phyloP scores from a whole-genome alignment of 1,284 basidiomycete species.

The Fomitopsis betulina region DNA sequence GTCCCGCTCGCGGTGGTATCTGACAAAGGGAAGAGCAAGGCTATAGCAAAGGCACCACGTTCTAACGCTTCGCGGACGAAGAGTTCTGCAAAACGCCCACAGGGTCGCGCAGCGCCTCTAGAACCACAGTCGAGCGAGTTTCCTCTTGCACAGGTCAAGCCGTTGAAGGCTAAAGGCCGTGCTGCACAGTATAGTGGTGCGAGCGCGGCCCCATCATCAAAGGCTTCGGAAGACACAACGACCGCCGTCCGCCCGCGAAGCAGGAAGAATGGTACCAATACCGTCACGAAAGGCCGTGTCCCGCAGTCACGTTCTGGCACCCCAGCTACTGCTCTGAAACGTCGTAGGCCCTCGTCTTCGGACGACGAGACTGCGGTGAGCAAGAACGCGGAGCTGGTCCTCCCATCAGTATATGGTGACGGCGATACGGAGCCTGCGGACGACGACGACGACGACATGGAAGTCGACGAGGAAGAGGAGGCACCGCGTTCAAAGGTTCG shows the following conservation, averaged over 20 bases:
- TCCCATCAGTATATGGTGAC: slow-evolving; percentile 11
- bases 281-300: background rate
- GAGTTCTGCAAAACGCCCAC: background rate
- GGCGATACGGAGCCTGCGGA: slow-evolving; percentile 42
- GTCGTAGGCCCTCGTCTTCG: slow-evolving; percentile 3
- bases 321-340: slow-evolving; percentile 1
- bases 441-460: slow-evolving; percentile 39
- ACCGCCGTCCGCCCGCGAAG: background rate
- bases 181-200: background rate
- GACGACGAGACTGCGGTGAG: slow-evolving; percentile 8
- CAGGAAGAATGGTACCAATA: background rate
- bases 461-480: slow-evolving; percentile 20
- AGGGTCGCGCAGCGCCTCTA: background rate
- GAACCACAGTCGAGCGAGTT: background rate
- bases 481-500: slow-evolving; percentile 7
- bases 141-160: background rate
- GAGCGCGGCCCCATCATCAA: slow-evolving; percentile 16
- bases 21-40: slow-evolving; percentile 16
- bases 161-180: background rate
- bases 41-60: background rate
- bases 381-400: slow-evolving; percentile 18
- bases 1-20: slow-evolving; percentile 17
- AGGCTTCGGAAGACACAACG: slow-evolving; percentile 11
- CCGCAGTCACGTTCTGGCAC: slow-evolving; percentile 1
- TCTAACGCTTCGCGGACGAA: background rate